These are phyloP conservation scores for Clitopilus hobsonii DNA, from an alignment of 768 basidiomycete species.

Conservation along the genomic window DNA sequence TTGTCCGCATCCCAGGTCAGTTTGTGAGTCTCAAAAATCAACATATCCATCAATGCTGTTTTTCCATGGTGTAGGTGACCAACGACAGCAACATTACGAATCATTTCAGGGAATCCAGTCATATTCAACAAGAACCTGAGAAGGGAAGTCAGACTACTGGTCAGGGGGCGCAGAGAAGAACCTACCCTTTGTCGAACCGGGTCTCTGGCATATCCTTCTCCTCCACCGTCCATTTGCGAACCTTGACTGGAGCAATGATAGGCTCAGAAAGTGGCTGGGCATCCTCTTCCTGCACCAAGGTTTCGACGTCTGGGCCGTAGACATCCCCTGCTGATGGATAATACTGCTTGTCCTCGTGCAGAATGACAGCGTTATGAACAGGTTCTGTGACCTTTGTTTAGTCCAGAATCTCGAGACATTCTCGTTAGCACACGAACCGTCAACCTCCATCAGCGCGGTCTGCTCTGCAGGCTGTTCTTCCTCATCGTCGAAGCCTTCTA, in stretches of 20 bases:
- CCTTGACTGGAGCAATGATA: conserved; percentile 92
- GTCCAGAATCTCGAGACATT: conserved; percentile 9
- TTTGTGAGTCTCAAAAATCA: conserved; percentile 95
- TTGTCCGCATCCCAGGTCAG: conserved; percentile 90
- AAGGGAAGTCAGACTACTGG: too few relatives aligned
- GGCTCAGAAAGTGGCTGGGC: conserved; percentile 93
- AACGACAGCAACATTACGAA: conserved; percentile 93
- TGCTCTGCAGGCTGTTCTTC: conserved; percentile 49
- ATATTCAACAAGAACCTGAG: conserved; percentile 86
- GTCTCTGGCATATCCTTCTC: conserved; percentile 96
- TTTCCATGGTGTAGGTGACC: conserved; percentile 99
- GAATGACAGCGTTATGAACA: conserved; percentile 73
- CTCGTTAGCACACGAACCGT: conserved; percentile 42
- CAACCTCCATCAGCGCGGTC: conserved; percentile 78
- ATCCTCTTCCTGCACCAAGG: conserved; percentile 97
- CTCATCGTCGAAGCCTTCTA: conserved; percentile 84
- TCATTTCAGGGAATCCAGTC: conserved; percentile 88
- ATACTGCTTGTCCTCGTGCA: conserved; percentile 98
- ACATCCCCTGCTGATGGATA: conserved; percentile 90
- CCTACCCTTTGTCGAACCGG: conserved; percentile 95
- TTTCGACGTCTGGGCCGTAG: conserved; percentile 92
- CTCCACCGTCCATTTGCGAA: conserved; percentile 90
- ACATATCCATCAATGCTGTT: conserved; percentile 95
- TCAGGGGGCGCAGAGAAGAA: conserved; percentile 11
- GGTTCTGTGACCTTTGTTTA: conserved; percentile 48